Percentiles rank a stretch among this genome's conserved stretches.
Conservation (phyloP, 495 filamentous ascomycete species). For the Penicillium herquei region DNA sequence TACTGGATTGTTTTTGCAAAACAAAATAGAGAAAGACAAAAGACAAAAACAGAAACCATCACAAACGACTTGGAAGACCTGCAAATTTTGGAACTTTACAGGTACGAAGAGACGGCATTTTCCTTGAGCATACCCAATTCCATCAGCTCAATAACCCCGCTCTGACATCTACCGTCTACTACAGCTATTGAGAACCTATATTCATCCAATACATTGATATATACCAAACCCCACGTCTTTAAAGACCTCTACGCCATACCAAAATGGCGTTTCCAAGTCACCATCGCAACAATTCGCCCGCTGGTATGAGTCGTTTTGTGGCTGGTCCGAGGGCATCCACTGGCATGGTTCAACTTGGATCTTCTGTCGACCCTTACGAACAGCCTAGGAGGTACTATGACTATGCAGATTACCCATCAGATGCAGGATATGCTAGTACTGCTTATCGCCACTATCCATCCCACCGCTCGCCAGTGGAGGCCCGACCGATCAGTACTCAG, state of each 20-base stretch:
- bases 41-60: too few species aligned
- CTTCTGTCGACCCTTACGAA: constrained; percentile 38
- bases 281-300: constrained; percentile 33
- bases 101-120: too few species aligned
- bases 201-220: too few species aligned
- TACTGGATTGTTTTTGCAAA: too few species aligned
- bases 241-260: neutral
- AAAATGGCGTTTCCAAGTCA: constrained; percentile 19
- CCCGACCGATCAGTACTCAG: constrained; percentile 34
- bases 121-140: too few species aligned
- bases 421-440: constrained; percentile 26
- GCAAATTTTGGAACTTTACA: too few species aligned
- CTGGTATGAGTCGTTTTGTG: constrained; percentile 28
- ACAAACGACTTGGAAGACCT: too few species aligned
- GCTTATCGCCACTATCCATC: constrained; percentile 29
- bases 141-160: too few species aligned
- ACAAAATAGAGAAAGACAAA: too few species aligned
- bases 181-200: too few species aligned
- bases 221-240: too few species aligned
- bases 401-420: constrained; percentile 37
- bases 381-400: constrained; percentile 23
- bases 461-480: constrained; percentile 33
- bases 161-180: too few species aligned
- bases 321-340: constrained; percentile 48
- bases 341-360: constrained; percentile 41